Base-by-base conservation (phyloP, 768 basidiomycete species). In the Naganishia vaughanmartiniae region DNA sequence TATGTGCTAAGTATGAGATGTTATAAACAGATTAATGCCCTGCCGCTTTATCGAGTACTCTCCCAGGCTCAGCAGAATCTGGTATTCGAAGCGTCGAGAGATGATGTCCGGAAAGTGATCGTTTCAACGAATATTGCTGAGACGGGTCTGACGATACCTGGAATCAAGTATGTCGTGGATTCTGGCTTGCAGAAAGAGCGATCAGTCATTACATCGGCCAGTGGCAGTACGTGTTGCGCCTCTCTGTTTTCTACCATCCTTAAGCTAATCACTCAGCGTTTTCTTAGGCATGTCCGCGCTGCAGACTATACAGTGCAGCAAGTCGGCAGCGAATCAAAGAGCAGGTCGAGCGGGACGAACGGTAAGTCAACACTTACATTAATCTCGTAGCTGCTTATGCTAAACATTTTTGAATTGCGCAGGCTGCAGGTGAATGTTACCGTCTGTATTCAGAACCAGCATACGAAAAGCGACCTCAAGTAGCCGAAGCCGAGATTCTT, bases 61-160 rank as follows among this genome's bases (percentile, higher is more conserved):
- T 88, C 91, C 10, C 86, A 89, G 30, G 83, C 84, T 14, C 87
- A 90, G 72, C 93, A 96, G 81, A 82, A 87, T 54, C 87, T 87
- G 77, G 91, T 91, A 56, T 98, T 98, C 81, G 77, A 81, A 0
- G 82, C 87, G 0, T 82, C 90, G 0, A 87, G 89, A 17, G 78
- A 86, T 0, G 85, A 87, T 65, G 87, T 86, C 1, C 87, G 96
- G 69, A 94, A 97, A 81, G 90, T 93, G 81, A 92, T 99, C 73
- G 84, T 99, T 46, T 90, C 96, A 1, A 99, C 96, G 21, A 99
- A 98, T 81, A 94, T 99, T 70, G 96, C 96, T 14, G 96, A 99
- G 81, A 98, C 96, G 0, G 92, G 90, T 15, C 92, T 99, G 78
- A 98, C 96, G 17, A 96, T 99, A 77, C 93, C 94, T 3, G 93